Base-by-base conservation (phyloP, 2,329 filamentous ascomycete genomes). In the Colletotrichum caudatum region DNA sequence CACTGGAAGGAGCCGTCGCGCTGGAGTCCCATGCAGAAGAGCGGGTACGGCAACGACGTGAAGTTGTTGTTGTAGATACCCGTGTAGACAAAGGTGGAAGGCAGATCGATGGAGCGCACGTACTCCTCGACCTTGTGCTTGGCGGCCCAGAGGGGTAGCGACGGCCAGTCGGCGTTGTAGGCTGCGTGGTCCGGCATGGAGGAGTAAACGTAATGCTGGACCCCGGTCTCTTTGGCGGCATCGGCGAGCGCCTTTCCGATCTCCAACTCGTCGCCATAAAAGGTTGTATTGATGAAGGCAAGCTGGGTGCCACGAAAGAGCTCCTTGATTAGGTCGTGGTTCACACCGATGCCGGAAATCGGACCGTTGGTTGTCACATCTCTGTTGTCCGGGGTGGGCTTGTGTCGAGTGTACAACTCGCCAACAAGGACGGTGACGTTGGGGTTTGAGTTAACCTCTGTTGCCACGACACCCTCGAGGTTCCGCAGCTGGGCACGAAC, bases 41-140 rank as follows among this genome's bases (percentile, higher is more conserved):
- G 87, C 1, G 96, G 96, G 78, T 97, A 98, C 1, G 90, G 91
- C 41, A 98, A 87, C 58, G 93, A 96, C 39, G 95, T 98, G 82
- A 98, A 99, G 81, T 99, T 98, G 83, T 98, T 98, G 86, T 98
- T 97, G 86, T 98, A 99, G 77, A 98, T 98, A 71, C 95, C 96
- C 12, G 95, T 94, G 82, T 98, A 98, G 75, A 98, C 92, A 81
- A 97, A 98, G 0, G 95, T 98, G 1, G 95, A 91, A 0, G 94
- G 94, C 14, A 98, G 86, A 12, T 91, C 91, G 51, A 97, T 89
- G 79, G 94, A 89, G 69, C 93, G 90, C 63, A 98, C 89, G 81
- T 98, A 97, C 66, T 96, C 93, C 82, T 98, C 96, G 53, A 98
- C 92, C 61, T 93, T 91, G 81, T 97, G 94, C 82, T 99, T 99